Percentiles rank a stretch among this genome's conserved stretches.
Evolutionary conservation across 1,284 basidiomycete species (phyloP).

Genomic region (Cystobasidium slooffiae): DNA sequence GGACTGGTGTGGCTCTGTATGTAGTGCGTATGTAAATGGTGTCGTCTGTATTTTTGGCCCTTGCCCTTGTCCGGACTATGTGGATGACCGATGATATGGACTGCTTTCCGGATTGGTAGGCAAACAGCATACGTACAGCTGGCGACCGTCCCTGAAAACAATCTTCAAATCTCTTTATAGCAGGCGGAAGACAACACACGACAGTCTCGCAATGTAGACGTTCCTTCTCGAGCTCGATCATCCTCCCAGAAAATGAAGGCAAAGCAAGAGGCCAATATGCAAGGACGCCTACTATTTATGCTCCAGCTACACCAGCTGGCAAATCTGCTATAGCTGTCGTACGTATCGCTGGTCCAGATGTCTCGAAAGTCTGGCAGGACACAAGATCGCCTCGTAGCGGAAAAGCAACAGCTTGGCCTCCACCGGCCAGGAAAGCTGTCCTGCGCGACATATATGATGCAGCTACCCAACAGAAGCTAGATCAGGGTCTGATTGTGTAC

Average conservation of each 20-base stretch:
- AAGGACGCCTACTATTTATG: constrained; percentile 70
- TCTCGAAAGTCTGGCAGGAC: constrained; percentile 64
- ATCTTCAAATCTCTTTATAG: neutral
- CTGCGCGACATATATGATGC: constrained; percentile 73
- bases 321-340: constrained; percentile 80
- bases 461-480: constrained; percentile 66
- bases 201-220: neutral
- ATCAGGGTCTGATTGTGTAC: constrained; percentile 78
- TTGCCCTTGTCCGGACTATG: neutral
- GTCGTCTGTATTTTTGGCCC: neutral
- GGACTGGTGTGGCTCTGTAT: too few relatives aligned
- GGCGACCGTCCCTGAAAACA: neutral
- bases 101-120: neutral
- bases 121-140: neutral
- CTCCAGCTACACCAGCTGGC: constrained; percentile 79
- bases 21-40: too few relatives aligned
- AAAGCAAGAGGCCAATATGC: neutral
- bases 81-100: constrained; percentile 3
- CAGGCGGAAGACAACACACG: neutral
- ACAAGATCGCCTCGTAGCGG: constrained; percentile 60
- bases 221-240: constrained; percentile 7
- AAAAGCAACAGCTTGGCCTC: constrained; percentile 40
- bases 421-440: constrained; percentile 67
- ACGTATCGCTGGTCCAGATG: constrained; percentile 76
- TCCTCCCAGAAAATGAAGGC: neutral